These are phyloP conservation scores for Chaetothyriales sp. DNA, from an alignment of 2,329 filamentous ascomycete species.

Conservation along the genomic window DNA sequence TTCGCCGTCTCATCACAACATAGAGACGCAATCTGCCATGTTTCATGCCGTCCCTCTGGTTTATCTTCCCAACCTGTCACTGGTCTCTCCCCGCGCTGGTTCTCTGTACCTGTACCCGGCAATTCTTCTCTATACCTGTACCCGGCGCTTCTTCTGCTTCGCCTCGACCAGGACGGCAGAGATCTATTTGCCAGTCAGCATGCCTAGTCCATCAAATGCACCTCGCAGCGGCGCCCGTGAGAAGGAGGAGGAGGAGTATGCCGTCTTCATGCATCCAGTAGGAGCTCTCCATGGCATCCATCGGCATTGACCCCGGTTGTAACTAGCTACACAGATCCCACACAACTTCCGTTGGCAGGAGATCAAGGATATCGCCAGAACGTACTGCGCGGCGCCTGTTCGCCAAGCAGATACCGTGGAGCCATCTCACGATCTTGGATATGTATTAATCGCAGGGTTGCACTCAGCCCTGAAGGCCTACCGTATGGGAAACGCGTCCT, in stretches of 20 bases:
- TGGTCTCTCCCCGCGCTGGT: too few species aligned
- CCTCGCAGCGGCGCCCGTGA: conserved; percentile 5
- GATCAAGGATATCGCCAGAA: conserved; percentile 16
- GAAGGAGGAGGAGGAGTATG: conserved; percentile 14
- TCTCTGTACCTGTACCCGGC: too few species aligned
- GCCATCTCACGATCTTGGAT: not conserved
- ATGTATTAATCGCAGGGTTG: not conserved
- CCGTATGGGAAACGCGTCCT: not conserved
- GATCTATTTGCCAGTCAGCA: not conserved
- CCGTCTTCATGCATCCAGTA: conserved; percentile 16
- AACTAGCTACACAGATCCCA: conserved; percentile 10
- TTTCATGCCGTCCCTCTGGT: not conserved
- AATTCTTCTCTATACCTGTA: too few species aligned
- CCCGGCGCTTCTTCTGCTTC: not conserved
- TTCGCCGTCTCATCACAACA: not conserved
- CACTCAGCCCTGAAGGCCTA: not conserved
- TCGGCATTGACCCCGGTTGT: not conserved
- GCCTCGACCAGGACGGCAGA: not conserved
- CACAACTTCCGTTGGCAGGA: conserved; percentile 18
- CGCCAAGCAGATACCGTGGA: not conserved
- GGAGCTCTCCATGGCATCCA: not conserved
- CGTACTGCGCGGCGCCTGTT: not conserved
- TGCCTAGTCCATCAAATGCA: conserved; percentile 2
- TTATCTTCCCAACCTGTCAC: too few species aligned
- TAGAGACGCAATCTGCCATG: not conserved